Percentiles rank a stretch among this genome's conserved stretches.
phyloP scores from a whole-genome alignment of 1,139 yeast genomes.

The Debaryomyces fabryi region DNA sequence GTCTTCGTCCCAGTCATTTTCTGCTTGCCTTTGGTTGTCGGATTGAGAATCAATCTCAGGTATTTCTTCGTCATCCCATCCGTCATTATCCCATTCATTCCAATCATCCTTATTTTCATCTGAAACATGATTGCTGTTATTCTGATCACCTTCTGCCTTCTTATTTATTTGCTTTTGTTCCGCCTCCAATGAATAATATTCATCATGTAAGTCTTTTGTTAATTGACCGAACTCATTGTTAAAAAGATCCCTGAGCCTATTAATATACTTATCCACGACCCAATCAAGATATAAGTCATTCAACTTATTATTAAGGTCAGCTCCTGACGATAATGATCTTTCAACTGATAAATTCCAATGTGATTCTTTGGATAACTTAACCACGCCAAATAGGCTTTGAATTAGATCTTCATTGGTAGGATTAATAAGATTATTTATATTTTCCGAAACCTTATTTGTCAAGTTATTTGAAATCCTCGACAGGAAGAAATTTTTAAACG shows the following conservation, averaged over 20 bases:
- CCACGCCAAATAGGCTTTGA: slow-evolving; percentile 26
- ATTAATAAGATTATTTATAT: slow-evolving; percentile 29
- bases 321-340: slow-evolving; percentile 20
- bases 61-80: slow-evolving; percentile 11
- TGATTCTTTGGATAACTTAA: slow-evolving; percentile 23
- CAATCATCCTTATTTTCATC: slow-evolving; percentile 14
- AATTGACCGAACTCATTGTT: slow-evolving; percentile 14
- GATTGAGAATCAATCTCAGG: background rate
- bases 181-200: slow-evolving; percentile 11
- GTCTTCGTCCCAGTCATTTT: slow-evolving; percentile 16
- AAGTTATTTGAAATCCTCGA: slow-evolving; percentile 35
- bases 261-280: slow-evolving; percentile 31
- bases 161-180: slow-evolving; percentile 15
- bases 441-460: slow-evolving; percentile 33
- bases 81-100: slow-evolving; percentile 11
- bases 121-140: background rate
- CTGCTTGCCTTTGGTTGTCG: slow-evolving; percentile 5
- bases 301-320: slow-evolving; percentile 26
- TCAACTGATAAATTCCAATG: slow-evolving; percentile 35
- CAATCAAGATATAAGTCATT: slow-evolving; percentile 33
- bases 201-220: slow-evolving; percentile 12
- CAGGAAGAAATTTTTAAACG: slow-evolving; percentile 30
- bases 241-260: slow-evolving; percentile 24
- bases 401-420: slow-evolving; percentile 17
- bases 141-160: slow-evolving; percentile 10